Conservation (phyloP, 257 asterid species). For the Primulina huaijiensis region DNA sequence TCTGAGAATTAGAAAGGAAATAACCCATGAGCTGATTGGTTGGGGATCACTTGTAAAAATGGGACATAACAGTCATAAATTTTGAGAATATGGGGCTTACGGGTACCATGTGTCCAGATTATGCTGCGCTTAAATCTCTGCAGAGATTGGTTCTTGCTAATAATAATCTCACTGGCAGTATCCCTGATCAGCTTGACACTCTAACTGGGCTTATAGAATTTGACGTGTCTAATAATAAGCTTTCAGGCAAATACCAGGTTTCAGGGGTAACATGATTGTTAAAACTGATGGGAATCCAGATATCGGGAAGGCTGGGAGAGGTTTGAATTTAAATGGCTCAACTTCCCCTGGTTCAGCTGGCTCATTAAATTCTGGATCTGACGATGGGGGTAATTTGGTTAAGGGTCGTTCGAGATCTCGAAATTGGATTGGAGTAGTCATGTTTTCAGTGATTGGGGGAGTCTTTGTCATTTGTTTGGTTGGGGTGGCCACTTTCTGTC, state of each 20-base stretch:
- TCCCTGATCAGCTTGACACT: slow-evolving; percentile 59
- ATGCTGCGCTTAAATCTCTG: slow-evolving; percentile 54
- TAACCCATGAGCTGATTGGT: slow-evolving; percentile 81
- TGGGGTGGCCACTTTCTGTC: slow-evolving; percentile 54
- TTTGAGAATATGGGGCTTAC: slow-evolving; percentile 77
- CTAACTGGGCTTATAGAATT: slow-evolving; percentile 52
- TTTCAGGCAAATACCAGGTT: slow-evolving; percentile 65
- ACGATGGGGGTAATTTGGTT: slow-evolving; percentile 6
- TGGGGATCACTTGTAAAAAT: slow-evolving; percentile 69
- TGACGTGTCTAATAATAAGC: slow-evolving; percentile 79
- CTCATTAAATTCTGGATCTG: slow-evolving; percentile 28
- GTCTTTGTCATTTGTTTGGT: slow-evolving; percentile 56
- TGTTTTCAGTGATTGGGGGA: slow-evolving; percentile 53
- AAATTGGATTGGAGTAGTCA: slow-evolving; percentile 45
- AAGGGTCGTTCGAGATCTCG: slow-evolving; percentile 31
- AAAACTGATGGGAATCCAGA: slow-evolving; percentile 70
- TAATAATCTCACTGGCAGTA: slow-evolving; percentile 68
- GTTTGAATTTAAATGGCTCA: slow-evolving; percentile 28
- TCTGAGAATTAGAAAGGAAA: slow-evolving; percentile 84
- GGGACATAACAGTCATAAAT: slow-evolving; percentile 70
- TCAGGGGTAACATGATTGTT: slow-evolving; percentile 47
- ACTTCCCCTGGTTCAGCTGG: slow-evolving; percentile 31
- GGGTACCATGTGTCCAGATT: slow-evolving; percentile 66
- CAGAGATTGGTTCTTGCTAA: slow-evolving; percentile 72
- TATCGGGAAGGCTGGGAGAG: slow-evolving; percentile 54